Percentiles rank a stretch among this genome's conserved stretches.
Conservation (phyloP, 495 filamentous ascomycete genomes). For the Immersiella caudata region DNA sequence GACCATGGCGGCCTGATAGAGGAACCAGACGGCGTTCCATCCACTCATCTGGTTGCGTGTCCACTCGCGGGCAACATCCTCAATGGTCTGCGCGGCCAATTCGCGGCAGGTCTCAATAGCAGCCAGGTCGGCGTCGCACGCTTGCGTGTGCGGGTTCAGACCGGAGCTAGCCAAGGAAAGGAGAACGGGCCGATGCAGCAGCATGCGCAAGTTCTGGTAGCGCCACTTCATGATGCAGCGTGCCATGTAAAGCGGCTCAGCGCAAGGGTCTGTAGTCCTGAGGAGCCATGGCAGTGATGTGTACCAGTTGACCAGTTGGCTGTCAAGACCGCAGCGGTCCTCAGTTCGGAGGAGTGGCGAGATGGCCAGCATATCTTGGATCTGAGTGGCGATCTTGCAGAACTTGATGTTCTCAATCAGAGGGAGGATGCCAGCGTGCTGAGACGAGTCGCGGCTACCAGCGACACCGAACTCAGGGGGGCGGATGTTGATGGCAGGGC, state of each 20-base stretch:
- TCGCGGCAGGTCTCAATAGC: slow-evolving; percentile 70
- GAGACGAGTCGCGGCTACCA: slow-evolving; percentile 52
- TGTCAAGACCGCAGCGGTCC: slow-evolving; percentile 66
- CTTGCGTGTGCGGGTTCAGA: slow-evolving; percentile 56
- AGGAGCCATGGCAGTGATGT: slow-evolving; percentile 72
- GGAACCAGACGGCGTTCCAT: slow-evolving; percentile 83
- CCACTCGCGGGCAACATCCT: slow-evolving; percentile 69
- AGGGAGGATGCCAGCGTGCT: slow-evolving; percentile 66
- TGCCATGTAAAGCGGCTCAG: slow-evolving; percentile 68
- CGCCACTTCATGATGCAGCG: slow-evolving; percentile 82
- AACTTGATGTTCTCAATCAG: slow-evolving; percentile 78
- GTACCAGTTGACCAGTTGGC: slow-evolving; percentile 71
- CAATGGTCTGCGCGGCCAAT: slow-evolving; percentile 69
- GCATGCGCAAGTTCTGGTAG: slow-evolving; percentile 76
- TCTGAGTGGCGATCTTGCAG: slow-evolving; percentile 75
- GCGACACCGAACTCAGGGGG: slow-evolving; percentile 61
- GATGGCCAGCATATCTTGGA: slow-evolving; percentile 75
- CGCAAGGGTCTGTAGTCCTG: slow-evolving; percentile 67
- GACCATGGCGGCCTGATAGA: slow-evolving; percentile 79
- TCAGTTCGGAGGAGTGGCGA: slow-evolving; percentile 65
- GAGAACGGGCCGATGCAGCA: slow-evolving; percentile 75
- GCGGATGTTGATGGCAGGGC: slow-evolving; percentile 71
- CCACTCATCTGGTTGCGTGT: slow-evolving; percentile 73
- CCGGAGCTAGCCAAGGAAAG: slow-evolving; percentile 71
- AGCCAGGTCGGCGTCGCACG: slow-evolving; percentile 66